phyloP scores from a whole-genome alignment of 129 eudicot genomes.

The Rutidosis leptorrhynchoides region DNA sequence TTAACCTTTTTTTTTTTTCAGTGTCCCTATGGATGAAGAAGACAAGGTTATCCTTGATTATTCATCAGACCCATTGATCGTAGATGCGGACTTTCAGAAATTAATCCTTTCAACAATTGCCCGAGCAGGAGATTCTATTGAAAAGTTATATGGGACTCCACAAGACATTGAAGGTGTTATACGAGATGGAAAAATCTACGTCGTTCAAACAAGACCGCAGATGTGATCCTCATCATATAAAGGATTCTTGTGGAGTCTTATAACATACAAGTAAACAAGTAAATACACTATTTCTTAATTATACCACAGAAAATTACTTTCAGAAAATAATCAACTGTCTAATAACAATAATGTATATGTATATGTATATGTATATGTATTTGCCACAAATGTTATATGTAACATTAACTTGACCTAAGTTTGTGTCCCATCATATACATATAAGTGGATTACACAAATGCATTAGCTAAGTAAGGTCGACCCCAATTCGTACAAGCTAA shows the following conservation, averaged over 20 bases:
- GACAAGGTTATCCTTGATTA: constrained; percentile 86
- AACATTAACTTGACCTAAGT: neutral
- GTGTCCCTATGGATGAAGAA: constrained; percentile 99
- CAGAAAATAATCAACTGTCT: neutral
- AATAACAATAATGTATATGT: constrained; percentile 1
- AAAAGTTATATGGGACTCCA: constrained; percentile 87
- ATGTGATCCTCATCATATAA: constrained; percentile 43
- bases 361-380: too few species aligned
- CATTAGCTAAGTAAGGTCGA: neutral
- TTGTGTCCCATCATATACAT: neutral
- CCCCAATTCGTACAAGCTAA: neutral
- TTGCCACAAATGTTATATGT: neutral
- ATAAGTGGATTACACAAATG: neutral
- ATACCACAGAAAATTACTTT: constrained; percentile 20
- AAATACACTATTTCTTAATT: neutral
- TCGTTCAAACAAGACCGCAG: constrained; percentile 98
- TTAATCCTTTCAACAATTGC: constrained; percentile 75
- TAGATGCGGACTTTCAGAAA: constrained; percentile 57
- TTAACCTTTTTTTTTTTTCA: constrained; percentile 18
- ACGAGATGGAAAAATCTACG: constrained; percentile 80
- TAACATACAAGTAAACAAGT: constrained; percentile 15
- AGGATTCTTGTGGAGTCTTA: neutral
- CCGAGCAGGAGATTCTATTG: constrained; percentile 73
- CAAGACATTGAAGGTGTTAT: constrained; percentile 99
- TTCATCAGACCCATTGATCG: constrained; percentile 69